phyloP scores from a whole-genome alignment of 1,284 basidiomycete species.

The Rhodotorula sp. region DNA sequence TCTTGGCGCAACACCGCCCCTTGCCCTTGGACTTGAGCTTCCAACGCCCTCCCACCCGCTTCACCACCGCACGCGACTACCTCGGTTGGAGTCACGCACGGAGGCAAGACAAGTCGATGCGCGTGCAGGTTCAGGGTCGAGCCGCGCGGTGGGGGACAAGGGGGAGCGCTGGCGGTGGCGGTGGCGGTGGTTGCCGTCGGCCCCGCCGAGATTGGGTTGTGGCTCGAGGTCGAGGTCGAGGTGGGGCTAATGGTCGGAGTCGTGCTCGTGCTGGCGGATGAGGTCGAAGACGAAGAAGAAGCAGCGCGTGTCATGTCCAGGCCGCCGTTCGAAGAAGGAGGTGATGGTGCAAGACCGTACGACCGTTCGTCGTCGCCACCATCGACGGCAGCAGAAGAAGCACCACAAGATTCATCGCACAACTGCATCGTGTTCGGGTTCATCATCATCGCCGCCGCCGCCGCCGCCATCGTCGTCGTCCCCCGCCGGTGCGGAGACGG shows the following conservation, averaged over 20 bases:
- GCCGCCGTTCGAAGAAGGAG: too few relatives aligned
- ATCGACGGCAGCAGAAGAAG: too few relatives aligned
- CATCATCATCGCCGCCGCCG: too few relatives aligned
- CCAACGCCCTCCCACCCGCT: constrained; percentile 7
- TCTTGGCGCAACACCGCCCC: not conserved
- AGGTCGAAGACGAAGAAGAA: not conserved
- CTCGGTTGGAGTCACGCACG: constrained; percentile 8
- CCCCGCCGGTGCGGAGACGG: too few relatives aligned
- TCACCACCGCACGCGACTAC: constrained; percentile 2
- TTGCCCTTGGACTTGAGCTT: not conserved
- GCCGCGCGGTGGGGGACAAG: not conserved
- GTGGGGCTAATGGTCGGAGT: not conserved
- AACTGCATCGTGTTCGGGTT: too few relatives aligned
- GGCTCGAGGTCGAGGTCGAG: not conserved
- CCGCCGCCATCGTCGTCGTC: too few relatives aligned
- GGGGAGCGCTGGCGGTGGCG: not conserved
- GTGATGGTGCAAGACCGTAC: too few relatives aligned
- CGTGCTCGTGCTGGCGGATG: not conserved
- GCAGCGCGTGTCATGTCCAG: not conserved
- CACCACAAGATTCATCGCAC: too few relatives aligned
- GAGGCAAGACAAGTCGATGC: not conserved
- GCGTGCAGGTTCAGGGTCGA: not conserved
- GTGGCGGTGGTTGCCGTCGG: not conserved
- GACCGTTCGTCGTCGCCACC: too few relatives aligned
- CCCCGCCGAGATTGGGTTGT: not conserved